Evolutionary conservation across 768 basidiomycete species (phyloP).

Genomic region (Boletellus sp.): DNA sequence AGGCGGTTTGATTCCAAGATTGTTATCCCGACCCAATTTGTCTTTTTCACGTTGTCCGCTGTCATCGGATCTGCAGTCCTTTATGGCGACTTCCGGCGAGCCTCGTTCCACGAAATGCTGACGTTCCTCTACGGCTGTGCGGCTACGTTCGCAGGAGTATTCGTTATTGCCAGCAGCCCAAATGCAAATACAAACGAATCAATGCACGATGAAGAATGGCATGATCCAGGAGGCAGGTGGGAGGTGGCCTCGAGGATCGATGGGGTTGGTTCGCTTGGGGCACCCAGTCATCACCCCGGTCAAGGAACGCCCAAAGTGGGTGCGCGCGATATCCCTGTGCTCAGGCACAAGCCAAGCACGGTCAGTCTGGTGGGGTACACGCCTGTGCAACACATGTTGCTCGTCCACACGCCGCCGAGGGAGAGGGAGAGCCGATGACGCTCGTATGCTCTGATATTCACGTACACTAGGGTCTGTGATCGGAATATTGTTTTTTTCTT

Average conservation of each 20-base stretch:
- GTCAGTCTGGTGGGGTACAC: slow-evolving; percentile 67
- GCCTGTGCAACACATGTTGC: slow-evolving; percentile 69
- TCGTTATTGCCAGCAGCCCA: slow-evolving; percentile 75
- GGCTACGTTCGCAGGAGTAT: slow-evolving; percentile 88
- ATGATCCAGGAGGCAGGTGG: slow-evolving; percentile 29
- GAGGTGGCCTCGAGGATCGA: slow-evolving; percentile 29
- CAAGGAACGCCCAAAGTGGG: slow-evolving; percentile 46
- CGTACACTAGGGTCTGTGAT: background rate
- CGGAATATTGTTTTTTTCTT: background rate
- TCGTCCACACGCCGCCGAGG: slow-evolving; percentile 64
- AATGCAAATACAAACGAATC: slow-evolving; percentile 27
- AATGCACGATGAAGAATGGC: slow-evolving; percentile 28
- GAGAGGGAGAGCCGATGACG: slow-evolving; percentile 30
- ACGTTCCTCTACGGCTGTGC: slow-evolving; percentile 85
- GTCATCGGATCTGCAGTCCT: slow-evolving; percentile 91
- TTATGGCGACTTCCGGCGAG: slow-evolving; percentile 87
- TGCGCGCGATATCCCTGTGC: slow-evolving; percentile 40
- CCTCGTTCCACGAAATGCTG: slow-evolving; percentile 75
- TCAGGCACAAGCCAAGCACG: slow-evolving; percentile 52
- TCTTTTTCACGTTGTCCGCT: slow-evolving; percentile 89
- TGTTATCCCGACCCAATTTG: slow-evolving; percentile 94
- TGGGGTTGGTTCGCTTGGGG: slow-evolving; percentile 19
- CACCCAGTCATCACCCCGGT: slow-evolving; percentile 36
- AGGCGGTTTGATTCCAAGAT: slow-evolving; percentile 94
- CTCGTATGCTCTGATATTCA: background rate